phyloP scores from a whole-genome alignment of 371 early-diverging fungal species.

The Encephalitozoon romaleae region DNA sequence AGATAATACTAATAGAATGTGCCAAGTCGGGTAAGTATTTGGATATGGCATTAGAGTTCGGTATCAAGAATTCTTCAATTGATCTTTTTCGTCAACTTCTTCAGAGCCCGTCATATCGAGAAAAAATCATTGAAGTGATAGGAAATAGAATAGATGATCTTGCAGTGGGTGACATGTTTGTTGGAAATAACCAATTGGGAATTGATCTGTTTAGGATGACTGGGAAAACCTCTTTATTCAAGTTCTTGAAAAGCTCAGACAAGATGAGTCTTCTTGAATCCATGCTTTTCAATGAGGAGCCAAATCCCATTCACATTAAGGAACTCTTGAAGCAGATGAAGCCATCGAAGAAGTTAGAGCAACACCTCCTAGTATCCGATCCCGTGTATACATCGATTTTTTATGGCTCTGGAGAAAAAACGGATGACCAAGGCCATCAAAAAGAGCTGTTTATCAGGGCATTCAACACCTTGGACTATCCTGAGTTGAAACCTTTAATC shows the following conservation, averaged over 20 bases:
- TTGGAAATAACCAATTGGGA: not conserved
- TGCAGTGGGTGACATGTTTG: not conserved
- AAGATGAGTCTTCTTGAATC: not conserved
- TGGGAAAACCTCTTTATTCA: not conserved
- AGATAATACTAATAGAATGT: not conserved
- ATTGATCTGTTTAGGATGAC: not conserved
- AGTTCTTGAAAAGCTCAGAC: not conserved
- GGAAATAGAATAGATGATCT: slow-evolving; percentile 1
- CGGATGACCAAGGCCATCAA: not conserved
- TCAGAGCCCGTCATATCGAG: not conserved
- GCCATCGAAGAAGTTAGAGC: not conserved
- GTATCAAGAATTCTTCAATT: not conserved
- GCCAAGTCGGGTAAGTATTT: not conserved
- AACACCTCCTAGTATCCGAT: not conserved
- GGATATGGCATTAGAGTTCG: not conserved
- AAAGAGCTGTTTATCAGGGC: slow-evolving; percentile 2
- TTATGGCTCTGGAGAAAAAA: not conserved
- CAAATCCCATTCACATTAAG: not conserved
- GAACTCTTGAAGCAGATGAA: not conserved
- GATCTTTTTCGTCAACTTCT: not conserved
- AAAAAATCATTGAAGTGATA: not conserved
- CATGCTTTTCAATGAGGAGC: not conserved
- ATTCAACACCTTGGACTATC: slow-evolving; percentile 8
- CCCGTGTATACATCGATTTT: not conserved
- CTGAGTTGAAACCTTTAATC: not conserved